phyloP scores from a whole-genome alignment of 345 rosid species.

The Melastoma malabathricum region DNA sequence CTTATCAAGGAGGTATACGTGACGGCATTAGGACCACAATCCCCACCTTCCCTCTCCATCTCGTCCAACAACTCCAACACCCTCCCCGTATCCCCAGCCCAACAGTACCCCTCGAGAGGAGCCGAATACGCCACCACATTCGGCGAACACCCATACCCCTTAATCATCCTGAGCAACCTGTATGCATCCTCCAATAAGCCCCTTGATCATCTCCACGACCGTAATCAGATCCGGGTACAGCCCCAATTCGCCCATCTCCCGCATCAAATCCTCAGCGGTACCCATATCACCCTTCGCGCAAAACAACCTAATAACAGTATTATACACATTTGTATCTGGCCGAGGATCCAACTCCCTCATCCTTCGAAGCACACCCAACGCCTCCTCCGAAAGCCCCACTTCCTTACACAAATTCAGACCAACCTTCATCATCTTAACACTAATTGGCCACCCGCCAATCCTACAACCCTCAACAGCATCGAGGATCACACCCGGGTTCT shows the following conservation, averaged over 20 bases:
- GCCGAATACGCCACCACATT: slow-evolving; percentile 53
- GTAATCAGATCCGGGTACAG: slow-evolving; percentile 59
- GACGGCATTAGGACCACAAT: slow-evolving; percentile 45
- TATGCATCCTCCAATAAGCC: slow-evolving; percentile 65
- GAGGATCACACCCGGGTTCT: slow-evolving; percentile 30
- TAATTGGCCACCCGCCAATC: slow-evolving; percentile 35
- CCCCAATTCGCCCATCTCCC: slow-evolving; percentile 52
- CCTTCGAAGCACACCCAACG: slow-evolving; percentile 52
- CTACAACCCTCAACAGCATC: slow-evolving; percentile 43
- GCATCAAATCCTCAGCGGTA: slow-evolving; percentile 43
- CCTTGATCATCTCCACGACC: slow-evolving; percentile 47
- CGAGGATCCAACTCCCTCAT: slow-evolving; percentile 45
- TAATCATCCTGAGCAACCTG: slow-evolving; percentile 40
- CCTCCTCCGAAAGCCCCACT: slow-evolving; percentile 48
- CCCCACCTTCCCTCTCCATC: slow-evolving; percentile 59
- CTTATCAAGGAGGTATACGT: slow-evolving; percentile 60
- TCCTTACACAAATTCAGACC: slow-evolving; percentile 55
- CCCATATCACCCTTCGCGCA: slow-evolving; percentile 49
- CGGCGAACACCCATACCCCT: slow-evolving; percentile 35
- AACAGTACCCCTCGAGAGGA: slow-evolving; percentile 54
- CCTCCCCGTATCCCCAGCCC: slow-evolving; percentile 36
- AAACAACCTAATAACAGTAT: slow-evolving; percentile 55
- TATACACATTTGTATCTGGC: slow-evolving; percentile 38
- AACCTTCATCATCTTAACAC: slow-evolving; percentile 44
- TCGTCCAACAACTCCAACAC: slow-evolving; percentile 46